Percentiles rank a stretch among this genome's conserved stretches.
Evolutionary conservation across 345 rosid genomes (phyloP).

Genomic region (Dovyalis caffra): DNA sequence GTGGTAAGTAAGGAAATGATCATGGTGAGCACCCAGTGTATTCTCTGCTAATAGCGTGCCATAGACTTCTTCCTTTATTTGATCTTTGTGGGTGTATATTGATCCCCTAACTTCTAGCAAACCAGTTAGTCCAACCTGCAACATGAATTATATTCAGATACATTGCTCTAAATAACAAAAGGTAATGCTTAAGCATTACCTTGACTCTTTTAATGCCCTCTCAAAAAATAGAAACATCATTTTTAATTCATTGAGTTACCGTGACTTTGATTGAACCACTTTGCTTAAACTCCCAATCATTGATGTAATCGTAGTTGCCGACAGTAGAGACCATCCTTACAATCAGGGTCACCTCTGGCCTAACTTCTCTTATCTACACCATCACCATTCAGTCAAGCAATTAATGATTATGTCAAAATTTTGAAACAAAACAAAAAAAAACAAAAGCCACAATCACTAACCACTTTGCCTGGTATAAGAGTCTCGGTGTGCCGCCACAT

Average conservation of each 20-base stretch:
- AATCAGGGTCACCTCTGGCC: constrained; percentile 50
- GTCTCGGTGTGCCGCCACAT: constrained; percentile 27
- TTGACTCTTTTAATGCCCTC: too few relatives aligned
- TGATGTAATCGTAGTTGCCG: constrained; percentile 29
- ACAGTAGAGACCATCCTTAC: constrained; percentile 45
- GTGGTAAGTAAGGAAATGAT: constrained; percentile 50
- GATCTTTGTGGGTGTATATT: constrained; percentile 28
- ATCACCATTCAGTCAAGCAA: not conserved
- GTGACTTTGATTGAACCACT: constrained; percentile 44
- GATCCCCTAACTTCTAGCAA: constrained; percentile 43
- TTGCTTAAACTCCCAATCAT: constrained; percentile 26
- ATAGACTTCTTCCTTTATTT: constrained; percentile 39
- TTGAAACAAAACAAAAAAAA: not conserved
- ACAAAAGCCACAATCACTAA: not conserved
- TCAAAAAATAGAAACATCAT: too few relatives aligned
- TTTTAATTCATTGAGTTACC: not conserved
- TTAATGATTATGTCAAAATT: not conserved
- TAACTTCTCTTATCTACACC: constrained; percentile 45
- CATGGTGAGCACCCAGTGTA: constrained; percentile 40
- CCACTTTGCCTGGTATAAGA: constrained; percentile 10
- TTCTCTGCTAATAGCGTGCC: constrained; percentile 53
- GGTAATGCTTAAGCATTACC: not conserved
- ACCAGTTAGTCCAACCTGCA: constrained; percentile 55
- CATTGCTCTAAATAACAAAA: too few relatives aligned
- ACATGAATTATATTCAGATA: not conserved